These are phyloP conservation scores for Drechslera avenae DNA, from an alignment of 2,329 filamentous ascomycete species.

Conservation along the genomic window DNA sequence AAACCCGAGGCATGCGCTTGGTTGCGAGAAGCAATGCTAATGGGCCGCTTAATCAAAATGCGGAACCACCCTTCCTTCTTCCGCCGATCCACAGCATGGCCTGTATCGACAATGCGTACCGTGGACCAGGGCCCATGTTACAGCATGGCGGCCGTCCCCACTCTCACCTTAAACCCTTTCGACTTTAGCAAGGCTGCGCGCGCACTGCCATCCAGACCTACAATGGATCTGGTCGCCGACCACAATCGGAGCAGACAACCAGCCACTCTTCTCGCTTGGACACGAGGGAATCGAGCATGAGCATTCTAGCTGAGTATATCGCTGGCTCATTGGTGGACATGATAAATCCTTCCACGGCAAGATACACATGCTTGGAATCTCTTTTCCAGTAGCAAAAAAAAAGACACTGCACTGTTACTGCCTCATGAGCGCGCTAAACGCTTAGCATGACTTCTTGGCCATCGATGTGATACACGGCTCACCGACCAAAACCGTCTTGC, in stretches of 20 bases:
- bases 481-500: neutral
- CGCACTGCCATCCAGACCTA: neutral
- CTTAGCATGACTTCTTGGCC: neutral
- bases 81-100: conserved; percentile 3
- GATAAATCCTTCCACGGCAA: no score
- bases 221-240: conserved; percentile 3
- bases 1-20: conserved; percentile 3
- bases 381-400: no score
- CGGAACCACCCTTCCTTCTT: conserved; percentile 12
- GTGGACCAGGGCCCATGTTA: neutral
- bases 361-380: no score
- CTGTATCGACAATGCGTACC: neutral
- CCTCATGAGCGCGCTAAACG: neutral
- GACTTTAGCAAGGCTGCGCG: neutral
- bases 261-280: neutral
- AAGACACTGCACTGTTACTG: neutral
- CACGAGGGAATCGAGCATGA: no score
- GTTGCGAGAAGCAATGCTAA: conserved; percentile 4
- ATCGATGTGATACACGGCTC: neutral
- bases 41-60: conserved; percentile 3
- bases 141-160: neutral
- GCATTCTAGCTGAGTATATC: no score
- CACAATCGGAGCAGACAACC: neutral
- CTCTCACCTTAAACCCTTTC: neutral
- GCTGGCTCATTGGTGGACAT: no score